phyloP scores from a whole-genome alignment of 2,329 filamentous ascomycete genomes.

The Teratosphaeria gauchensis region DNA sequence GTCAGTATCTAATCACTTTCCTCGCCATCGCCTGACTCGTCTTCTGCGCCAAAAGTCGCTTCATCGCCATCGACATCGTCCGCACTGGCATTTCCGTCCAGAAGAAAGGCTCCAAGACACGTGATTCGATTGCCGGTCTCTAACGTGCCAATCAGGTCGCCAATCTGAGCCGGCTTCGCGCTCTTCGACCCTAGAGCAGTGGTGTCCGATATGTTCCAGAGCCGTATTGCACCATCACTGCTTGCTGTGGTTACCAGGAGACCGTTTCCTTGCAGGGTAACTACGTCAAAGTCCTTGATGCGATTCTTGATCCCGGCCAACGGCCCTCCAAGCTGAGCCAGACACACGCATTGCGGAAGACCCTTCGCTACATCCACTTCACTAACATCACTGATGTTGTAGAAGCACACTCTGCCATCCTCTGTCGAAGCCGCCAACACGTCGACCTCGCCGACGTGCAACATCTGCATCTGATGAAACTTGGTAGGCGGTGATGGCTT shows the following conservation, averaged over 20 bases:
- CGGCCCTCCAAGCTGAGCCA: slow-evolving; percentile 68
- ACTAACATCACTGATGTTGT: slow-evolving; percentile 48
- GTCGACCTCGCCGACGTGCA: slow-evolving; percentile 37
- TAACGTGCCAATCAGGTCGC: slow-evolving; percentile 63
- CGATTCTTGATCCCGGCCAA: slow-evolving; percentile 55
- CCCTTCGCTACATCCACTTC: slow-evolving; percentile 23
- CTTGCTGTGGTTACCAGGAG: slow-evolving; percentile 62
- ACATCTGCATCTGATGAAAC: slow-evolving; percentile 70
- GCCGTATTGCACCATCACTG: slow-evolving; percentile 74
- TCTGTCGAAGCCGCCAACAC: slow-evolving; percentile 76
- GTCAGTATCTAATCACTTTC: background rate
- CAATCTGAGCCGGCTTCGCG: slow-evolving; percentile 40
- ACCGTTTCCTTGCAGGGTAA: slow-evolving; percentile 36
- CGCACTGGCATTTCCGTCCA: slow-evolving; percentile 39
- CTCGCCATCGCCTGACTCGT: background rate
- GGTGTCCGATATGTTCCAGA: slow-evolving; percentile 49
- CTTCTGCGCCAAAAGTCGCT: background rate
- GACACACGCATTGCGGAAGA: slow-evolving; percentile 33
- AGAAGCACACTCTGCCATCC: slow-evolving; percentile 79
- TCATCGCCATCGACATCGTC: slow-evolving; percentile 9
- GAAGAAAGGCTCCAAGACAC: slow-evolving; percentile 75
- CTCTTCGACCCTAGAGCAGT: background rate
- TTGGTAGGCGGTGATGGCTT: slow-evolving; percentile 62
- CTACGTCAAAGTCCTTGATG: slow-evolving; percentile 78
- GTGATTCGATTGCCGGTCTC: slow-evolving; percentile 84